A percentile compares a stretch with the other conserved stretches of the same genome.
Conservation (phyloP, 495 filamentous ascomycete genomes). For the Trichoderma gamsii region DNA sequence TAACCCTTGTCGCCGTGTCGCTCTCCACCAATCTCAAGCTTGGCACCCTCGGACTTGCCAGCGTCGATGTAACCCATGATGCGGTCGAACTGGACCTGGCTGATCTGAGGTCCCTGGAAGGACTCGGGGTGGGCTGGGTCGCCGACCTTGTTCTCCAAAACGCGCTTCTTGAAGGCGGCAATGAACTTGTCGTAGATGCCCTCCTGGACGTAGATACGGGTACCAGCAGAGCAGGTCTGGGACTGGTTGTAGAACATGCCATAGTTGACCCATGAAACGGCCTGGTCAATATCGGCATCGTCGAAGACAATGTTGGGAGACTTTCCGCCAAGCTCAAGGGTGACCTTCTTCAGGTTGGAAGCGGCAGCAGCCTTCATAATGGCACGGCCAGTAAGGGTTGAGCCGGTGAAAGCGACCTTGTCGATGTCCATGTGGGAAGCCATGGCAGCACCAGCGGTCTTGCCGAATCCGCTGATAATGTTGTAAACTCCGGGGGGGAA, state of each 20-base stretch:
- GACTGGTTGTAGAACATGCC: conserved; percentile 47
- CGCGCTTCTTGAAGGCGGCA: conserved; percentile 44
- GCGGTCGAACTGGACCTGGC: conserved; percentile 88
- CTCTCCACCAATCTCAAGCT: conserved; percentile 74
- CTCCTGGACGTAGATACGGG: conserved; percentile 50
- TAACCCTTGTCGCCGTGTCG: conserved; percentile 84
- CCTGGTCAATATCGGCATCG: conserved; percentile 61
- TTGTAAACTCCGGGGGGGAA: conserved; percentile 96
- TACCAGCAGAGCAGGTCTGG: conserved; percentile 49
- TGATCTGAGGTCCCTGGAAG: conserved; percentile 98
- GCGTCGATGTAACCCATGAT: conserved; percentile 97
- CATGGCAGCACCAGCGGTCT: conserved; percentile 7
- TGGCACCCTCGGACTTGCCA: conserved; percentile 84
- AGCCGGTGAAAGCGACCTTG: conserved; percentile 98
- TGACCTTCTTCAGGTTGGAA: conserved; percentile 80
- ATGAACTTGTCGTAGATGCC: conserved; percentile 54
- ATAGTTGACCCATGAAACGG: conserved; percentile 61
- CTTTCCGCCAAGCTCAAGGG: conserved; percentile 76
- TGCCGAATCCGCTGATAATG: conserved; percentile 49
- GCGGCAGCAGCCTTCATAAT: conserved; percentile 95
- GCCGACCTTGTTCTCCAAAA: conserved; percentile 47
- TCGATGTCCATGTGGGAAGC: conserved; percentile 38
- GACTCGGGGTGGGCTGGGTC: conserved; percentile 83
- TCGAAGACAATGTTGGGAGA: conserved; percentile 67
- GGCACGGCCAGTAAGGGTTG: conserved; percentile 78